Percentiles rank a stretch among this genome's conserved stretches.
phyloP scores from a whole-genome alignment of 345 rosid species.

The Boechera stricta region DNA sequence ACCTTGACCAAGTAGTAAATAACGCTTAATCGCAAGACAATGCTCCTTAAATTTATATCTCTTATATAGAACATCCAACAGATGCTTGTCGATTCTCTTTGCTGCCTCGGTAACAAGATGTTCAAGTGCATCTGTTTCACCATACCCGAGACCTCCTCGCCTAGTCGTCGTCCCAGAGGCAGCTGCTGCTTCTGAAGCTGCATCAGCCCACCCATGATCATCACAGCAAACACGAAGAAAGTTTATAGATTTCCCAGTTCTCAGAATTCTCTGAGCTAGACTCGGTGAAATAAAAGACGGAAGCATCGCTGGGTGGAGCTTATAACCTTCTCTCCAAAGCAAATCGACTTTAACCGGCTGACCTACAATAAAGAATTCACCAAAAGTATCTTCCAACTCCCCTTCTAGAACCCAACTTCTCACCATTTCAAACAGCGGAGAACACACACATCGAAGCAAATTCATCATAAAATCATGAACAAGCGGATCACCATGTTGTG shows the following conservation, averaged over 20 bases:
- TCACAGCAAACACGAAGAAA: constrained; percentile 96
- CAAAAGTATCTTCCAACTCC: constrained; percentile 88
- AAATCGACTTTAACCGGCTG: constrained; percentile 94
- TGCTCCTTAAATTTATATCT: constrained; percentile 90
- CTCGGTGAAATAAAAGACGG: constrained; percentile 91
- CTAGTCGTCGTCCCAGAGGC: constrained; percentile 94
- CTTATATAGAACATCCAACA: constrained; percentile 79
- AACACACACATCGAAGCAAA: constrained; percentile 83
- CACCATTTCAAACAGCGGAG: constrained; percentile 97
- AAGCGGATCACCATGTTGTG: constrained; percentile 92
- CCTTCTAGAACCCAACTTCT: constrained; percentile 99
- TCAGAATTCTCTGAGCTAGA: constrained; percentile 86
- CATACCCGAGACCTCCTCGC: constrained; percentile 93
- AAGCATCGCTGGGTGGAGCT: constrained; percentile 84
- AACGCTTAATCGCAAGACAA: constrained; percentile 94
- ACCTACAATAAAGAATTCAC: constrained; percentile 88
- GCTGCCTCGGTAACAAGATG: constrained; percentile 87
- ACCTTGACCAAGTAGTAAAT: constrained; percentile 95
- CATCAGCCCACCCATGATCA: constrained; percentile 95
- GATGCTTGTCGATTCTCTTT: constrained; percentile 92
- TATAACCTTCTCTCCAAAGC: constrained; percentile 98
- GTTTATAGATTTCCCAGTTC: constrained; percentile 97
- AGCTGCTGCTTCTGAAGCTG: constrained; percentile 88
- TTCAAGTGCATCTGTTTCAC: constrained; percentile 97
- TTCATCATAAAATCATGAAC: constrained; percentile 89